phyloP scores from a whole-genome alignment of 169 alveolate species.

The Cryptosporidium meleagridis region DNA sequence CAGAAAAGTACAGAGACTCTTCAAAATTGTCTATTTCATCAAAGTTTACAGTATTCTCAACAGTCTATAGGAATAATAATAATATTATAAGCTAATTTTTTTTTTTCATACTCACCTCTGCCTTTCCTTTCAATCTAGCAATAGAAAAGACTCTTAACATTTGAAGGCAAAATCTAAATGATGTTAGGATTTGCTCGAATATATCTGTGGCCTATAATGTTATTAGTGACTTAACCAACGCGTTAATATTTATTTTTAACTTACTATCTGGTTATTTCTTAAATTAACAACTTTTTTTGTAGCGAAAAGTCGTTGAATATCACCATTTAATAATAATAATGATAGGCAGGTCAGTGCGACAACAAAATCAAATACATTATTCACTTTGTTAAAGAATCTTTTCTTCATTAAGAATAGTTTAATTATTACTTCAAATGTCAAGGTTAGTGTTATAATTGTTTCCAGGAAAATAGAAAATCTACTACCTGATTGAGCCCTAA shows the following conservation, averaged over 20 bases:
- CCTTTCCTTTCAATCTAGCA: constrained; percentile 58
- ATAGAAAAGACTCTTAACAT: constrained; percentile 41
- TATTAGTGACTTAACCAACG: not conserved
- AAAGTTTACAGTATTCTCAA: constrained; percentile 24
- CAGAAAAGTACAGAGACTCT: constrained; percentile 19
- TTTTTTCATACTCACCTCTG: constrained; percentile 47
- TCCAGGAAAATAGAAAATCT: constrained; percentile 36
- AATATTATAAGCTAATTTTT: not conserved
- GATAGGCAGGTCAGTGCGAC: constrained; percentile 36
- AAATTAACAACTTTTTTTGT: not conserved
- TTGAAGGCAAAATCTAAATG: constrained; percentile 56
- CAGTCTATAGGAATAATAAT: not conserved
- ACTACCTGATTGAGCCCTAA: constrained; percentile 28
- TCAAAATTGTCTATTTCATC: constrained; percentile 27
- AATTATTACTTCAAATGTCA: constrained; percentile 57
- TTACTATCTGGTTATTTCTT: constrained; percentile 53
- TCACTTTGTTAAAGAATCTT: constrained; percentile 27
- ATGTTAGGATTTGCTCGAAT: constrained; percentile 63
- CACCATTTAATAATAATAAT: constrained; percentile 51
- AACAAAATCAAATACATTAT: constrained; percentile 54
- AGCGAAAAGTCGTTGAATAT: constrained; percentile 46
- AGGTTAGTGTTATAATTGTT: constrained; percentile 24
- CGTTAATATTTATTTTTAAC: constrained; percentile 6
- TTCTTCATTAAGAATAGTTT: constrained; percentile 45
- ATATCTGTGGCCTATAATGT: constrained; percentile 30